Base-by-base conservation (phyloP, 768 basidiomycete genomes). In the Lentinula detonsa region DNA sequence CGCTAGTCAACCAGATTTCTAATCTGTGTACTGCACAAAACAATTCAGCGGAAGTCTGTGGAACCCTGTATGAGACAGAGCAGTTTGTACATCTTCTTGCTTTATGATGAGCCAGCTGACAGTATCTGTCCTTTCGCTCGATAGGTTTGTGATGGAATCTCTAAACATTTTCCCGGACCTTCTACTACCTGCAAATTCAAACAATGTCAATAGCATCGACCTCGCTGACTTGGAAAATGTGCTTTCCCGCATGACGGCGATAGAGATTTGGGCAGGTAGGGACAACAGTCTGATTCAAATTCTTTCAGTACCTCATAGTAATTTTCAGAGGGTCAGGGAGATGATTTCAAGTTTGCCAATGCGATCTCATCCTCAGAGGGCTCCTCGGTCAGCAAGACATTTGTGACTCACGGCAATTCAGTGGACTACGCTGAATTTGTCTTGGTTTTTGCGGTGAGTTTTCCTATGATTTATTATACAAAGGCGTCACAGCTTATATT, bases 191-290 rank as follows among this genome's bases (percentile, higher is more conserved):
- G 6, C 31, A 6, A 48, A 4, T 50, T 31, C 33, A n/a, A 16
- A 28, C 28, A 16, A 23, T 9, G 31, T 18, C 23, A 5, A 16
- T 5, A 35, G 13, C 18, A 59, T 59, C 21, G 18, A 37, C 31
- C 58, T 59, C 8, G 31, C 16, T 35, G 58, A 59, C n/a, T 28
- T 59, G 9, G 58, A 59, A n/a, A 59, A 59, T 37, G 16, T 48
- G 16, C 58, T 59, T 33, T 48, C 58, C n/a, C 58, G 58, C 3
- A 59, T 59, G 58, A 59, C 58, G 18, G 58, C 58, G 21, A 59
- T 59, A 9, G 45, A 48, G 21, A 18, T 59, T 13, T 59, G 58
- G 58, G 45, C 58, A 28, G 46, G 58, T 59, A 50, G 31, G 58
- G 15, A 23, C n/a, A n/a, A 16, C 28, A 2, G 28, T 48, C 11